Evolutionary conservation across 352 stramenopile genomes (phyloP).

Genomic region (Globisporangium mamillatum): DNA sequence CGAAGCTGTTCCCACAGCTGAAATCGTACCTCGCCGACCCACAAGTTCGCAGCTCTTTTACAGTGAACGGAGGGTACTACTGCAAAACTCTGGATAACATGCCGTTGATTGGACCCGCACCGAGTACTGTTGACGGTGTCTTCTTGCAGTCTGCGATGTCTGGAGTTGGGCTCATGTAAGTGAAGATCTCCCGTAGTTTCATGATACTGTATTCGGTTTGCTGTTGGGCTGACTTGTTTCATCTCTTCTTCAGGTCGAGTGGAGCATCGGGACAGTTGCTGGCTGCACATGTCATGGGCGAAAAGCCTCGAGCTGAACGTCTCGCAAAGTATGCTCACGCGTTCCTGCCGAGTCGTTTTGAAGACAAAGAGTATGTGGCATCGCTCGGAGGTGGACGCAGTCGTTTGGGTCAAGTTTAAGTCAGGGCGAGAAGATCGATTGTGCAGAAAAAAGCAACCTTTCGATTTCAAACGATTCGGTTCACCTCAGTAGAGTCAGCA

Average conservation of each 20-base stretch:
- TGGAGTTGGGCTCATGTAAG: constrained; percentile 67
- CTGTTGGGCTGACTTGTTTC: not conserved
- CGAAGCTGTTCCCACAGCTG: constrained; percentile 59
- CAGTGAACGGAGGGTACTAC: constrained; percentile 77
- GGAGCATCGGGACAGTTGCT: constrained; percentile 64
- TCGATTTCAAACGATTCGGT: not conserved
- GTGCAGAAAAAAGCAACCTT: not conserved
- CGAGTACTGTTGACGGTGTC: constrained; percentile 56
- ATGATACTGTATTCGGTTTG: not conserved
- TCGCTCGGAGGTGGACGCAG: constrained; percentile 47
- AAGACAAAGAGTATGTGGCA: constrained; percentile 51
- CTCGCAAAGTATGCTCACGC: constrained; percentile 48
- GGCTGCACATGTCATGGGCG: constrained; percentile 60
- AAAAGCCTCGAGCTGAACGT: constrained; percentile 34
- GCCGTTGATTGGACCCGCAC: constrained; percentile 61
- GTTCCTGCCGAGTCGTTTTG: constrained; percentile 65
- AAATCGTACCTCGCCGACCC: constrained; percentile 52
- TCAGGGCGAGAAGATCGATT: not conserved
- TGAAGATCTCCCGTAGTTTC: not conserved
- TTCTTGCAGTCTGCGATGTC: constrained; percentile 74
- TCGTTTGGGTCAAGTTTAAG: constrained; percentile 58
- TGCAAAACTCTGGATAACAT: constrained; percentile 81
- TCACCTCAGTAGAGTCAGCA: not conserved
- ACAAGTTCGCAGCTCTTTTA: constrained; percentile 58
- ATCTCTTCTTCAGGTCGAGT: constrained; percentile 40